Base-by-base conservation (phyloP, 2,329 filamentous ascomycete species). In the Stromatinia cepivora region DNA sequence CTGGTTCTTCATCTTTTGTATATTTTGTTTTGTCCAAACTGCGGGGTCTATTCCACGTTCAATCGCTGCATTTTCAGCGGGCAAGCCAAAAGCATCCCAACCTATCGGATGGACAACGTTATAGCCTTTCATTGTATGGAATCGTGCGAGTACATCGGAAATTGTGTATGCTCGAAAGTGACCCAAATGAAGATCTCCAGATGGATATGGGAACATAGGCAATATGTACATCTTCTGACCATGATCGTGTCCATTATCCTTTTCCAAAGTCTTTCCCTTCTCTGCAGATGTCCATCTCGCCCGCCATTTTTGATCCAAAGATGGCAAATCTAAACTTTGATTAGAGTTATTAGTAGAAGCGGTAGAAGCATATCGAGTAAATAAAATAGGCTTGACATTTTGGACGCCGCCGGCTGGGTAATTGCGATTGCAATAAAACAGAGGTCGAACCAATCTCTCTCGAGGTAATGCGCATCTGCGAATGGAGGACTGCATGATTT, bases 201-300 rank as follows among this genome's bases (percentile, higher is more conserved):
- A 97, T 0, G 93, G 93, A 78, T 97, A 97, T 0, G 93, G 93
- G 77, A 97, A 97, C 93, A 97, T 97, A 73, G 93, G 90, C 67
- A 97, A 83, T 71, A 97, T 87, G 78, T 94, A 97, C 79, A 84
- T 84, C 69, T 80, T 80, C 54, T 79, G 56, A 2, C 11, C 22
- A 46, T 70, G 11, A 31, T 45, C 10, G 28, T 9, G 31, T 39
- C 10, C 36, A 10, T 15, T 13, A 20, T 46, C 45, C 31, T 52
- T 42, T 28, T 13, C 34, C 34, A 17, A 28, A 13, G n/a, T 15
- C 25, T 28, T 20, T 36, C 9, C n/a, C 52, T 34, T 50, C 31
- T 70, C 59, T 45, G 36, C 31, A 20, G 58, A 39, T 22, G 62
- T 42, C 75, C 76, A 77, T 69, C 62, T 64, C 11, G 48, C 22